A percentile compares a stretch with the other conserved stretches of the same genome.
These are phyloP conservation scores for Emmonsiellopsis sp. DNA, from an alignment of 2,329 filamentous ascomycete species.

Conservation along the genomic window DNA sequence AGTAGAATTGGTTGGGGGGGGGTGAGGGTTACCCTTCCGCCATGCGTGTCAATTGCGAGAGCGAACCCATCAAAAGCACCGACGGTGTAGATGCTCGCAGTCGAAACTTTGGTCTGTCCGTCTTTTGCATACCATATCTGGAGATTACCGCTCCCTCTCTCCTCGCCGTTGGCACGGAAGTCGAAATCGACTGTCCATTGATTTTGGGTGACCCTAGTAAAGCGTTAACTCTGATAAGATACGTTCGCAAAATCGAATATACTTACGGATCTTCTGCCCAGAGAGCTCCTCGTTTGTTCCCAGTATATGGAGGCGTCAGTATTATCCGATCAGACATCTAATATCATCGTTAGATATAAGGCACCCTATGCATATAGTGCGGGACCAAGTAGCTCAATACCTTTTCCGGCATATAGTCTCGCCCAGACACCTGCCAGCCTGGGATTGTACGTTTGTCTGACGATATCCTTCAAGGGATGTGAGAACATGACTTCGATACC, in stretches of 20 bases:
- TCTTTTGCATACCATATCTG: slow-evolving; percentile 84
- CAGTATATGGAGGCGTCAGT: slow-evolving; percentile 78
- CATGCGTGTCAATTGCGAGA: slow-evolving; percentile 75
- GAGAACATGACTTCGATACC: neutral
- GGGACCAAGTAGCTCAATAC: slow-evolving; percentile 14
- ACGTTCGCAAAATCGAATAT: neutral
- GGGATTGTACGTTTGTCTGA: slow-evolving; percentile 41
- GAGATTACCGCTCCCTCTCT: slow-evolving; percentile 77
- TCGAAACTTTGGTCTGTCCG: slow-evolving; percentile 54
- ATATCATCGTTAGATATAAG: neutral
- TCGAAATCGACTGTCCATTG: slow-evolving; percentile 77
- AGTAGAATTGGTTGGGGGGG: neutral
- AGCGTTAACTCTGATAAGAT: slow-evolving; percentile 4
- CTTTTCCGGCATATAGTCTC: slow-evolving; percentile 47
- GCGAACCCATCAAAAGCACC: slow-evolving; percentile 83
- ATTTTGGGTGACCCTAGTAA: slow-evolving; percentile 36
- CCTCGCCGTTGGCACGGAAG: slow-evolving; percentile 78
- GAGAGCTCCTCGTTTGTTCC: slow-evolving; percentile 71
- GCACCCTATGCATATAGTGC: neutral
- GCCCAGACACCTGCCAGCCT: slow-evolving; percentile 46
- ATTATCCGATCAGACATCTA: slow-evolving; percentile 80
- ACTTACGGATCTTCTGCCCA: slow-evolving; percentile 59
- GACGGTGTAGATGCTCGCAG: slow-evolving; percentile 74
- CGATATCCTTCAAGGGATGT: slow-evolving; percentile 47
- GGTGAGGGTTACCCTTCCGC: slow-evolving; percentile 45